Evolutionary conservation across 1,139 yeast species (phyloP).

Genomic region (Citeromyces hawaiiensis): DNA sequence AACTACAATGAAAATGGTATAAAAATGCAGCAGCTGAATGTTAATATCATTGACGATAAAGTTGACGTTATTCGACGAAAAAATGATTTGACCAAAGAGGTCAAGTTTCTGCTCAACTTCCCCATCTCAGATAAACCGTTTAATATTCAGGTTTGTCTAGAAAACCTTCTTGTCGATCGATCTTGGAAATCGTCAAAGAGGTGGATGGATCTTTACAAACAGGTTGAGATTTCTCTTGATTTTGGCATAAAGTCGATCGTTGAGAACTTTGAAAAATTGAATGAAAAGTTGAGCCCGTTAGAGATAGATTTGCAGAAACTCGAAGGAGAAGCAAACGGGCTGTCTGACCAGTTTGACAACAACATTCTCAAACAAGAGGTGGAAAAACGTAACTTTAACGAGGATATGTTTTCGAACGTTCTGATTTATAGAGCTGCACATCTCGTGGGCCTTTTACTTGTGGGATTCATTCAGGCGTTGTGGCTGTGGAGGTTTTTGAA

Average conservation of each 20-base stretch:
- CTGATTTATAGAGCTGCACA: slow-evolving; percentile 6
- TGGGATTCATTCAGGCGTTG: slow-evolving; percentile 8
- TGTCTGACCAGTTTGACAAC: slow-evolving; percentile 7
- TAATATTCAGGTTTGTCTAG: slow-evolving; percentile 13
- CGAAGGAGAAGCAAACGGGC: slow-evolving; percentile 9
- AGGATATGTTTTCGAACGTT: slow-evolving; percentile 10
- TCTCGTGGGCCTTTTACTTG: slow-evolving; percentile 7
- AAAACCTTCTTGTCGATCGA: slow-evolving; percentile 13
- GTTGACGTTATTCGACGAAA: slow-evolving; percentile 14
- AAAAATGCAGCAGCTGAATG: slow-evolving; percentile 11
- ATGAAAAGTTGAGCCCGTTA: slow-evolving; percentile 6
- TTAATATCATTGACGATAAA: slow-evolving; percentile 13
- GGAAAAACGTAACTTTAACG: slow-evolving; percentile 13
- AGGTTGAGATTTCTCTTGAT: slow-evolving; percentile 7
- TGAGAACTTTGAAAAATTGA: slow-evolving; percentile 9
- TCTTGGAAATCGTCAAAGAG: slow-evolving; percentile 13
- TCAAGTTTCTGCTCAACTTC: slow-evolving; percentile 9
- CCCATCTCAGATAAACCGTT: slow-evolving; percentile 12
- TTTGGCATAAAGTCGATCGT: slow-evolving; percentile 11
- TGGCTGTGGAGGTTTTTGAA: slow-evolving; percentile 12
- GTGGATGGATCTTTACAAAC: slow-evolving; percentile 8
- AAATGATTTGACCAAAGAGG: slow-evolving; percentile 8
- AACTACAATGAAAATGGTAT: slow-evolving; percentile 7
- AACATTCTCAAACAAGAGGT: slow-evolving; percentile 9
- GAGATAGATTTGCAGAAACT: slow-evolving; percentile 6